Conservation (phyloP, 331 rosid species). For the Malus hybrid region DNA sequence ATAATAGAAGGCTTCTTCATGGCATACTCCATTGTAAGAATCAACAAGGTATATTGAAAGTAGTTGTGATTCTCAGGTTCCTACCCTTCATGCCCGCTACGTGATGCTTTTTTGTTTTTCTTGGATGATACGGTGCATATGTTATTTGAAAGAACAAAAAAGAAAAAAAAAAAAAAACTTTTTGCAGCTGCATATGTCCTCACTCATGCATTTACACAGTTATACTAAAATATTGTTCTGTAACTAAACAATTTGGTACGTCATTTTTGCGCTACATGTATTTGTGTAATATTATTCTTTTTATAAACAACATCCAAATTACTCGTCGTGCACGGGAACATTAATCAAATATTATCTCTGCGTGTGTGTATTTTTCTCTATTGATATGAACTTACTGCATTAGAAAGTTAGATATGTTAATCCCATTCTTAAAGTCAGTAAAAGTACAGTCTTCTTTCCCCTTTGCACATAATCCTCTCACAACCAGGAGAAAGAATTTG, state of each 20-base stretch:
- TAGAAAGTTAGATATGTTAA: no score
- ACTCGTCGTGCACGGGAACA: not conserved
- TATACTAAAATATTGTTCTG: not conserved
- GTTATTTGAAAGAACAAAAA: no score
- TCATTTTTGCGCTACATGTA: not conserved
- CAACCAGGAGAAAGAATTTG: no score
- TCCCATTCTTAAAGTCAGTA: no score
- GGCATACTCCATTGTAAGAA: not conserved
- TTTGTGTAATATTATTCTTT: not conserved
- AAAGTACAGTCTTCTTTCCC: no score
- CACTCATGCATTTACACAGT: no score
- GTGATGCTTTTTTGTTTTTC: not conserved
- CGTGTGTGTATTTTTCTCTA: no score
- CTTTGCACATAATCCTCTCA: no score
- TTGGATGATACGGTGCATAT: not conserved
- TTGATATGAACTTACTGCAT: no score
- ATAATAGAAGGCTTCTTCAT: not conserved
- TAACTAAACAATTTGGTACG: not conserved
- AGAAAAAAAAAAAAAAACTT: no score
- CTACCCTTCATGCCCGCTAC: not conserved
- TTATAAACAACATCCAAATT: not conserved
- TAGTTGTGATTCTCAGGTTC: not conserved
- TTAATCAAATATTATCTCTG: not conserved
- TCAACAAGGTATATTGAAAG: not conserved
- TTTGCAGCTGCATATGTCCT: no score